Conservation (phyloP, 108 stramenopile species). For the Mediolabrus comicus region DNA sequence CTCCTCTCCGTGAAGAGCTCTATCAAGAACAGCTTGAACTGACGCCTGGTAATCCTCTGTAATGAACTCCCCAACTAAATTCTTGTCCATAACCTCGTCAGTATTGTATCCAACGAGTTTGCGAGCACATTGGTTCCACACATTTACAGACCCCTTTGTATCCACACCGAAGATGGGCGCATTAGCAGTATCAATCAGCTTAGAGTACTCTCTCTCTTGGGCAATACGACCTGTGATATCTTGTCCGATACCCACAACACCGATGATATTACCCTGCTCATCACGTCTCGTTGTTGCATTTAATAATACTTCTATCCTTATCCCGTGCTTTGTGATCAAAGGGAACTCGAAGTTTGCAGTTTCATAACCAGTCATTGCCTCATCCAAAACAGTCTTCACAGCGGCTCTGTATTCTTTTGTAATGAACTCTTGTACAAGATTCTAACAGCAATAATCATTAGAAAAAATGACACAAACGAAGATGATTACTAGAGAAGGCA, state of each 20-base stretch:
- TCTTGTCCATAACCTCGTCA: constrained; percentile 36
- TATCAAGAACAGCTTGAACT: constrained; percentile 27
- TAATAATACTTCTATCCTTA: constrained; percentile 49
- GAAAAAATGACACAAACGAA: too few species aligned
- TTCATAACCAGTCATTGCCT: constrained; percentile 54
- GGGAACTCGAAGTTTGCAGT: constrained; percentile 74
- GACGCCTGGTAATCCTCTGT: constrained; percentile 25
- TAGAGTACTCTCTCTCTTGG: constrained; percentile 39
- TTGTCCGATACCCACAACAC: constrained; percentile 68
- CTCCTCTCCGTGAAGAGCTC: constrained; percentile 34
- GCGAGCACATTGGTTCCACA: constrained; percentile 43
- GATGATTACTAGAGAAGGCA: too few species aligned
- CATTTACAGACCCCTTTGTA: constrained; percentile 29
- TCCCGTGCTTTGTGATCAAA: constrained; percentile 58
- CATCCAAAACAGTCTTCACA: constrained; percentile 30
- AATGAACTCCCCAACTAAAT: constrained; percentile 43
- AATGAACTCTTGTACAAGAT: constrained; percentile 36
- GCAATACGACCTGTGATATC: constrained; percentile 44
- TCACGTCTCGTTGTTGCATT: constrained; percentile 76
- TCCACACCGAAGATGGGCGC: constrained; percentile 54
- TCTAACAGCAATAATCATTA: too few species aligned
- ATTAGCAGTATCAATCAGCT: constrained; percentile 46
- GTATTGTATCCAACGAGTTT: constrained; percentile 24
- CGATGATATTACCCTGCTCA: constrained; percentile 59
- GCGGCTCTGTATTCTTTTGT: constrained; percentile 17